Percentiles rank a stretch among this genome's conserved stretches.
Evolutionary conservation across 2,329 filamentous ascomycete genomes (phyloP).

Genomic region (Purpureocillium lavendulum): DNA sequence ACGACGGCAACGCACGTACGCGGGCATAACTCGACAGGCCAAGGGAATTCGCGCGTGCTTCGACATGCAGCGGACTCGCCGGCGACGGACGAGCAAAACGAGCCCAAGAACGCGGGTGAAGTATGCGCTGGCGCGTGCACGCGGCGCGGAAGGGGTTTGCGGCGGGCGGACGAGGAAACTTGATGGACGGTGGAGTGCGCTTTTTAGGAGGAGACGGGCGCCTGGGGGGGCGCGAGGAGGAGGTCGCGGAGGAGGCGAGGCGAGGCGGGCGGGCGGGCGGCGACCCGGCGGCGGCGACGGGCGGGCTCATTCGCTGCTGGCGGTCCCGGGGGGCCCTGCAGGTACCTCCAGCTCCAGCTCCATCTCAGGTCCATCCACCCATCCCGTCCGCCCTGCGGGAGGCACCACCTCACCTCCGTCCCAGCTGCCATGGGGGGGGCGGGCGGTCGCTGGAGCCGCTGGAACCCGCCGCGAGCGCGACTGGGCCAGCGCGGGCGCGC

Average conservation of each 20-base stretch:
- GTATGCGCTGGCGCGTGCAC: slow-evolving; percentile 16
- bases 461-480: too few relatives aligned
- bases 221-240: slow-evolving; percentile 11
- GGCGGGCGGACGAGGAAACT: slow-evolving; percentile 20
- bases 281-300: not conserved
- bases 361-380: too few relatives aligned
- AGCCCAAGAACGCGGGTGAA: slow-evolving; percentile 55
- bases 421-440: too few relatives aligned
- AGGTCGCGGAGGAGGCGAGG: slow-evolving; percentile 17
- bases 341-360: too few relatives aligned
- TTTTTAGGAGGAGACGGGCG: too few relatives aligned
- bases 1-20: slow-evolving; percentile 3
- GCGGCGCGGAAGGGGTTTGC: slow-evolving; percentile 21
- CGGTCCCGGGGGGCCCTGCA: too few relatives aligned
- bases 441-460: too few relatives aligned
- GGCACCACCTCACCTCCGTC: too few relatives aligned
- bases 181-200: slow-evolving; percentile 1
- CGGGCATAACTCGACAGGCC: slow-evolving; percentile 6
- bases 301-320: too few relatives aligned
- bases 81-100: slow-evolving; percentile 42
- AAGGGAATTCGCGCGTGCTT: not conserved
- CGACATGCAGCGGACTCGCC: slow-evolving; percentile 24
- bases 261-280: slow-evolving; percentile 8
- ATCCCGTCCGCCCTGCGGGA: too few relatives aligned
- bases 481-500: too few relatives aligned